Evolutionary conservation across 352 stramenopile species (phyloP).

Genomic region (Globisporangium carolinianum): DNA sequence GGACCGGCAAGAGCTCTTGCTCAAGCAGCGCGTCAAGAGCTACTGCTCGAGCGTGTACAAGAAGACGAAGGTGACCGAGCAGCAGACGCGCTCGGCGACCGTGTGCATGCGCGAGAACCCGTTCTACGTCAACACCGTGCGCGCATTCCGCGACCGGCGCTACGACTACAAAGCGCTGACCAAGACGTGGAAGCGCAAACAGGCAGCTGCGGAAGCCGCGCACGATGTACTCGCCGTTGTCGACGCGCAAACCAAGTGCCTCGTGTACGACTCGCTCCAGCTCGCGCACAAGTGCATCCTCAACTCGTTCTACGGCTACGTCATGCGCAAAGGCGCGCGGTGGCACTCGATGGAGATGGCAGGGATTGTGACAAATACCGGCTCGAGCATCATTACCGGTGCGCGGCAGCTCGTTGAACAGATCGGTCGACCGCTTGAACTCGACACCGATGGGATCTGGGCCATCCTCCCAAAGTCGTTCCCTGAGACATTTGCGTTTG

Average conservation of each 20-base stretch:
- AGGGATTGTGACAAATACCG: constrained; percentile 98
- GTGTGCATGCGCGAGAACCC: constrained; percentile 99
- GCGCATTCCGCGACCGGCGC: constrained; percentile 96
- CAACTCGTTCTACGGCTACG: constrained; percentile 99
- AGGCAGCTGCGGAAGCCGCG: constrained; percentile 64
- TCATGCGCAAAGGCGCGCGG: constrained; percentile 98
- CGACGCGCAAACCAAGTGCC: constrained; percentile 80
- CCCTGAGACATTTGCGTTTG: constrained; percentile 96
- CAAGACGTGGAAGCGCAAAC: constrained; percentile 92
- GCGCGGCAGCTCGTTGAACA: constrained; percentile 90
- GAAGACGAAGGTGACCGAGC: constrained; percentile 94
- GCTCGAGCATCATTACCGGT: constrained; percentile 97
- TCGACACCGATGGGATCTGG: constrained; percentile 99
- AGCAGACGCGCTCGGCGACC: constrained; percentile 92
- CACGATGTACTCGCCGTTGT: constrained; percentile 83
- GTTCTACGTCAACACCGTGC: constrained; percentile 99
- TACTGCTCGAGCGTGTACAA: constrained; percentile 98
- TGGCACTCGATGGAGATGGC: constrained; percentile 99
- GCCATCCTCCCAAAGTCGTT: constrained; percentile 98
- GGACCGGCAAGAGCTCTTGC: constrained; percentile 55
- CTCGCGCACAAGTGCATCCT: constrained; percentile 99
- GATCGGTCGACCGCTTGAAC: constrained; percentile 95
- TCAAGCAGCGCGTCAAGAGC: constrained; percentile 80
- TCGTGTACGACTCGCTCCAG: constrained; percentile 98
- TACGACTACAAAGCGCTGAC: constrained; percentile 99